Evolutionary conservation across 2,329 filamentous ascomycete genomes (phyloP).

Genomic region (Alternaria brassicicola): DNA sequence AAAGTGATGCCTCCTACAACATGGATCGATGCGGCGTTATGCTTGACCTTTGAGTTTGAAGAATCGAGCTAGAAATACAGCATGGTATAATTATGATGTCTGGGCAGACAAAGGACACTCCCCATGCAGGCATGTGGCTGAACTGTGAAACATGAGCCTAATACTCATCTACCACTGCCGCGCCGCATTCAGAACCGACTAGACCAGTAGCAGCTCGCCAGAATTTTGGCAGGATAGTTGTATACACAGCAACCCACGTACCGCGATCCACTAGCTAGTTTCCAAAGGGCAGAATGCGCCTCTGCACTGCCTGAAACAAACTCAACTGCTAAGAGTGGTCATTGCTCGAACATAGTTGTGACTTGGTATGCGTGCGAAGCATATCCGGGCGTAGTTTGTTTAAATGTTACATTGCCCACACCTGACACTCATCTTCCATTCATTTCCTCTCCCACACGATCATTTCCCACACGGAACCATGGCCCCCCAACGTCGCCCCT

Average conservation of each 20-base stretch:
- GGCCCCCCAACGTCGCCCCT: background rate
- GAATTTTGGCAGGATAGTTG: background rate
- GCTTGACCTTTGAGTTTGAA: no score
- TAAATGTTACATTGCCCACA: background rate
- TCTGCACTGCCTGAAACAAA: background rate
- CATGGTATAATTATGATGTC: no score
- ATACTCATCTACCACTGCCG: background rate
- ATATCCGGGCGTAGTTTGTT: background rate
- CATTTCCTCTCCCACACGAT: background rate
- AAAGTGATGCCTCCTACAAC: no score
- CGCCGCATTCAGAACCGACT: background rate
- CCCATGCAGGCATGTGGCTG: background rate
- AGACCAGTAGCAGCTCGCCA: background rate
- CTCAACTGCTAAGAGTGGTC: background rate
- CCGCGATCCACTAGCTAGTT: background rate
- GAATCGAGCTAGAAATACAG: no score
- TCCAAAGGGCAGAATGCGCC: background rate
- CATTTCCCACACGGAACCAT: background rate
- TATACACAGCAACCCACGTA: background rate
- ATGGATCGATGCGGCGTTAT: no score
- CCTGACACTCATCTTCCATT: background rate
- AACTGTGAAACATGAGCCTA: background rate
- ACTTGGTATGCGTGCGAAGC: background rate
- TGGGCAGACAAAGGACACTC: background rate
- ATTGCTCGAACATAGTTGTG: background rate